phyloP scores from a whole-genome alignment of 306 rosid species.

The Cicer arietinum region DNA sequence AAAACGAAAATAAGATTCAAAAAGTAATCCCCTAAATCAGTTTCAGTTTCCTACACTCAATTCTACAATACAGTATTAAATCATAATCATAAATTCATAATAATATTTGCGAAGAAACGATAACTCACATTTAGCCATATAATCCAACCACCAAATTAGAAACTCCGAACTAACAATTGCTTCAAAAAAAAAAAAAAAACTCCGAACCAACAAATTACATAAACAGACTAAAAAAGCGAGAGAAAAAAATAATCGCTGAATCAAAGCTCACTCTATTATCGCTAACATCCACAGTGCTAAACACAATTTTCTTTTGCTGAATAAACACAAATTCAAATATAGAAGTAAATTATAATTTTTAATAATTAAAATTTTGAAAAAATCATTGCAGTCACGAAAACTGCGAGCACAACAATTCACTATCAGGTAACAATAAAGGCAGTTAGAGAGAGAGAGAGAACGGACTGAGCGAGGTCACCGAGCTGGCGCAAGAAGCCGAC shows the following conservation, averaged over 20 bases:
- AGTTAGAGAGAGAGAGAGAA: slow-evolving; percentile 23
- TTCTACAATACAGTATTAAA: slow-evolving; percentile 16
- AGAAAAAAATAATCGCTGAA: background rate
- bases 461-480: slow-evolving; percentile 95
- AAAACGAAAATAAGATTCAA: slow-evolving; percentile 6
- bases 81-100: background rate
- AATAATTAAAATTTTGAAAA: background rate
- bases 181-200: slow-evolving; percentile 19
- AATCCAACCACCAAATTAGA: slow-evolving; percentile 40
- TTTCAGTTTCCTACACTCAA: background rate
- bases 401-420: slow-evolving; percentile 15
- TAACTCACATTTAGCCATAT: background rate
- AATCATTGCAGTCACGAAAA: background rate
- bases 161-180: slow-evolving; percentile 18
- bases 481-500: slow-evolving; percentile 96
- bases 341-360: background rate
- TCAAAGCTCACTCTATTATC: slow-evolving; percentile 5
- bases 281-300: slow-evolving; percentile 6
- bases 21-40: slow-evolving; percentile 2
- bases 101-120: background rate
- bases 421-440: background rate
- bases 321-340: slow-evolving; percentile 14
- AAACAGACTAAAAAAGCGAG: background rate
- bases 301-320: background rate
- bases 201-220: slow-evolving; percentile 6